Conservation (phyloP, 169 alveolate species). For the Plasmodium cynomolgi region DNA sequence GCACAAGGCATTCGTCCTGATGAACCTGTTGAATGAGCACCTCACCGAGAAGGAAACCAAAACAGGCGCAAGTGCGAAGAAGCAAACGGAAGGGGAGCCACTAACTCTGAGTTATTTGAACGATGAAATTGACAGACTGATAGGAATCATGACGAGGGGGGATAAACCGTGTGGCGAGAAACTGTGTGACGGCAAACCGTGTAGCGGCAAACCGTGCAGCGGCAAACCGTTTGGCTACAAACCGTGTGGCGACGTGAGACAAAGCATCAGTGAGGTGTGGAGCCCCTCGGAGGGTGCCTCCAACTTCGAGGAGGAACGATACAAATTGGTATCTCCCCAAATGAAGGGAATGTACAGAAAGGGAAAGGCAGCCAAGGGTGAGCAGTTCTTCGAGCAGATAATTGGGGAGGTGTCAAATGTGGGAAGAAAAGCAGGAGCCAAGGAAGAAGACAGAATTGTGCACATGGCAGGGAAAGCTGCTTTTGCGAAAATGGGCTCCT, state of each 20-base stretch:
- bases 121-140: neutral
- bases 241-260: neutral
- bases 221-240: neutral
- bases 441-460: neutral
- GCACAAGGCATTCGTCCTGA: constrained; percentile 2
- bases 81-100: neutral
- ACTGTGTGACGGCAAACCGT: neutral
- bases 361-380: neutral
- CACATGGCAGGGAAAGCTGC: neutral
- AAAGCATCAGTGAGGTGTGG: neutral
- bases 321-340: neutral
- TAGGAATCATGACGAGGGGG: neutral
- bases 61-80: neutral
- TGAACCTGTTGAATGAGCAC: constrained; percentile 3
- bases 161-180: neutral
- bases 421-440: neutral
- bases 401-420: neutral
- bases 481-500: neutral
- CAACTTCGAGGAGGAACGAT: neutral
- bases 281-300: neutral
- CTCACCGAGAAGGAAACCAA: neutral
- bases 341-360: neutral
- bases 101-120: neutral
- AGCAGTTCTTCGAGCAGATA: neutral
- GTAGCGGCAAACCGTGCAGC: neutral